Base-by-base conservation (phyloP, 2,329 filamentous ascomycete genomes). In the Aspergillus carbonarius region DNA sequence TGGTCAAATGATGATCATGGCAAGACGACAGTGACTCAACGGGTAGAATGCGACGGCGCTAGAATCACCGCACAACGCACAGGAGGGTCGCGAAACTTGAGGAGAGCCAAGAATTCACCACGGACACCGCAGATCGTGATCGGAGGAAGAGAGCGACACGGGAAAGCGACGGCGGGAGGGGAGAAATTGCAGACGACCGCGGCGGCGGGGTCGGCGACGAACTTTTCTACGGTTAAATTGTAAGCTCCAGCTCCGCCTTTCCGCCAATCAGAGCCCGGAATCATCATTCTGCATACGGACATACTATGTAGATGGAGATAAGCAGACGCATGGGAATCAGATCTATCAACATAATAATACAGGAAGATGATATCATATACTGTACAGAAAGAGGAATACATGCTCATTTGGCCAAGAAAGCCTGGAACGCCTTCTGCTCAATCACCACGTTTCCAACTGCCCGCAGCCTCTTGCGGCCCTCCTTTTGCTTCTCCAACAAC, bases 401-500 rank as follows among this genome's bases (percentile, higher is more conserved):
- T 15, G 60, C 15, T 35, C 69, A 93, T 76, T 95, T 96, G 0
- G 92, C 85, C 73, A 99, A 76, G 74, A 99, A 99, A 66, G 87
- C 91, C 76, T 99, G 95, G 73, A 98, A 99, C 3, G 93, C 92
- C 66, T 92, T 90, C 68, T 97, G 92, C 61, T 98, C 93, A 74
- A 99, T 98, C n/a, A 92, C 84, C 0, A 99, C 93, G 71, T 96
- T 96, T 0, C 95, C 91, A 51, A 83, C 79, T 10, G 81, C 81
- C 59, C 91, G 86, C 59, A 99, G 77, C 75, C 89, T 90, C 84
- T 96, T 97, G 57, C 92, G 84, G 0, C 95, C 95, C 65, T 93
- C 93, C 79, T 99, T 99, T 76, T 99, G 95, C 81, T 93, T 96
- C 78, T 98, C 93, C 10, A 99, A 77, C 64, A 99, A 76, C 76